Conservation (phyloP, 106 monocot genomes). For the Allium cepa region DNA sequence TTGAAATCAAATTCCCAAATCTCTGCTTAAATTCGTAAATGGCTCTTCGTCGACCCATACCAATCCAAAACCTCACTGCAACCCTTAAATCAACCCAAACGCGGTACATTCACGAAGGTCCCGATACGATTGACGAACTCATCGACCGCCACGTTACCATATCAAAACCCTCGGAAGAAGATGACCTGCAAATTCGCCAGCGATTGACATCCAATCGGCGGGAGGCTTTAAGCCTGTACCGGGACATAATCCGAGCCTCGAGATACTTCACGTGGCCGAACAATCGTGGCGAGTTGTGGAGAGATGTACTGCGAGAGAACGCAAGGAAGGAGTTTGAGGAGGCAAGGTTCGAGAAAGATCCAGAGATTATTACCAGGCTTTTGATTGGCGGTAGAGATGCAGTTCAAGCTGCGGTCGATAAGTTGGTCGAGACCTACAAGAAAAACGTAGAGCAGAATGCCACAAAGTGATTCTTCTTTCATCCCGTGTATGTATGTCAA, state of each 20-base stretch:
- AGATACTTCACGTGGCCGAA: conserved; percentile 89
- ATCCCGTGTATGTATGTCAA: too few relatives aligned
- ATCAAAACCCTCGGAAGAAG: conserved; percentile 20
- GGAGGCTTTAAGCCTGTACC: conserved; percentile 85
- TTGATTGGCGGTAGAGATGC: conserved; percentile 91
- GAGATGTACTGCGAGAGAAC: conserved; percentile 84
- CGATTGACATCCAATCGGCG: conserved; percentile 72
- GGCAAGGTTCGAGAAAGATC: conserved; percentile 80
- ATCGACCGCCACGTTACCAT: conserved; percentile 73
- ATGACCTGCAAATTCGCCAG: conserved; percentile 32
- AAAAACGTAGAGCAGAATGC: conserved; percentile 19
- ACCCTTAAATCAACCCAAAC: background rate
- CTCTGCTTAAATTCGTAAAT: too few relatives aligned
- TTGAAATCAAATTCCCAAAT: too few relatives aligned
- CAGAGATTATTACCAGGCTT: conserved; percentile 72
- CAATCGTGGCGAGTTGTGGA: conserved; percentile 64
- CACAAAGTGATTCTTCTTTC: too few relatives aligned
- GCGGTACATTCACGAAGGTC: conserved; percentile 73
- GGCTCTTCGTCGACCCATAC: background rate
- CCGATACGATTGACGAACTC: conserved; percentile 93
- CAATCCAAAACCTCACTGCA: background rate
- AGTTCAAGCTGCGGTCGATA: conserved; percentile 78
- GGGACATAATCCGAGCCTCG: conserved; percentile 81
- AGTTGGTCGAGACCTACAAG: conserved; percentile 62
- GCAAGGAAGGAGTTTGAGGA: conserved; percentile 93